Conservation (phyloP, 2,329 filamentous ascomycete genomes). For the Arthrocladium fulminans region DNA sequence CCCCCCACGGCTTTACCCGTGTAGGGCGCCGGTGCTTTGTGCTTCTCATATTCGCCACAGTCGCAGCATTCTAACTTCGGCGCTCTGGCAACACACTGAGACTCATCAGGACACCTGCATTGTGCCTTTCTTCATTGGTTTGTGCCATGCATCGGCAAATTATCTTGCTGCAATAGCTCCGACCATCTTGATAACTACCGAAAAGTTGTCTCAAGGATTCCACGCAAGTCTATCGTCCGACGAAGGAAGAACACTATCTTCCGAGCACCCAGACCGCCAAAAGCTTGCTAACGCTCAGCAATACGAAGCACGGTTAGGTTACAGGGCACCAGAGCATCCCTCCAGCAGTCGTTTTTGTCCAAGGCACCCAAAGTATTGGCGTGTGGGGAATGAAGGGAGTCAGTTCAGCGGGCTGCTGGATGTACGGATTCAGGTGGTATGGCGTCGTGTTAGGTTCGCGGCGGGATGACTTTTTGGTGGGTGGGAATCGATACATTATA, state of each 20-base stretch:
- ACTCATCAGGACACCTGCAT: background rate
- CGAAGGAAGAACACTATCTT: background rate
- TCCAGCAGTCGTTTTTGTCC: slow-evolving; percentile 24
- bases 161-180: background rate
- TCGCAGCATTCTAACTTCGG: background rate
- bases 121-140: slow-evolving; percentile 3
- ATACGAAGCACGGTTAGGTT: slow-evolving; percentile 11
- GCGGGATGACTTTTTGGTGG: background rate
- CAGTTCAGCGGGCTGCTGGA: slow-evolving; percentile 23
- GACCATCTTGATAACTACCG: slow-evolving; percentile 1
- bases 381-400: slow-evolving; percentile 17
- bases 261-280: background rate
- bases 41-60: background rate
- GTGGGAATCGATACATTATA: background rate
- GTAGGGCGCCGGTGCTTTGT: no score
- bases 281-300: background rate
- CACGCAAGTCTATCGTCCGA: slow-evolving; percentile 7
- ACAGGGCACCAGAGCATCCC: slow-evolving; percentile 22
- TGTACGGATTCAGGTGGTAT: slow-evolving; percentile 21
- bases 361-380: slow-evolving; percentile 20
- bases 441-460: slow-evolving; percentile 4
- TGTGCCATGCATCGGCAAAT: background rate
- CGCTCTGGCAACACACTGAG: background rate
- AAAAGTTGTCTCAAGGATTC: background rate
- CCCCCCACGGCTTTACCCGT: no score